Base-by-base conservation (phyloP, 257 asterid species). In the Ilex asprella region DNA sequence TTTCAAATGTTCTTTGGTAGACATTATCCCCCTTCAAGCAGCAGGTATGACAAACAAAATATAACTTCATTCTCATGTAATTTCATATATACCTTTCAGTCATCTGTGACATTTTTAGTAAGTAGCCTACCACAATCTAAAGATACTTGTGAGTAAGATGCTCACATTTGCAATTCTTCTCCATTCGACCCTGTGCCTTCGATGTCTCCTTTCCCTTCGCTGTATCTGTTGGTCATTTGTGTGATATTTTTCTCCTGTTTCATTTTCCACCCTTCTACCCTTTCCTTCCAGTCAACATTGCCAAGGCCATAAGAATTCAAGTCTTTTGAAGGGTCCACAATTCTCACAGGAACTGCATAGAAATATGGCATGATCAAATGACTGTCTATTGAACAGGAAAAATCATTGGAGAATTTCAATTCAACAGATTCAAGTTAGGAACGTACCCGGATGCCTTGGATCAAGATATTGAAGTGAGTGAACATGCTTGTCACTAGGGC, bases 251-350 rank as follows among this genome's bases (percentile, higher is more conserved):
- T 83, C 62, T 83, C 89, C 73, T 83, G 89, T 60, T 83, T 83
- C 31, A 80, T 76, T 60, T 82, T 87, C 95, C 95, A 87, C n/a
- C 94, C 82, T 55, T 87, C 94, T 39, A 87, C 96, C 61, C 94
- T 81, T 78, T 87, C 96, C 75, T 87, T 87, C 96, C 96, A 87
- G 86, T 87, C 96, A 64, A 87, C 94, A 73, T 67, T 81, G 67
- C 94, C 91, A 49, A 87, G 94, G 51, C 96, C 96, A 64, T 87
- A 87, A 29, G 96, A 72, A 75, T 82, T 85, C 78, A 87, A 85
- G 74, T 87, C 96, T 74, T 85, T 87, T 14, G 92, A 81, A 68
- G 96, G 96, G 63, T 88, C 96, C 61, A 88, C 92, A 66, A 86
- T 83, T 76, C 96, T 76, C 47, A 88, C 95, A 64, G 96, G 96